Base-by-base conservation (phyloP, 805 yeast genomes). In the Lipomyces orientalis region DNA sequence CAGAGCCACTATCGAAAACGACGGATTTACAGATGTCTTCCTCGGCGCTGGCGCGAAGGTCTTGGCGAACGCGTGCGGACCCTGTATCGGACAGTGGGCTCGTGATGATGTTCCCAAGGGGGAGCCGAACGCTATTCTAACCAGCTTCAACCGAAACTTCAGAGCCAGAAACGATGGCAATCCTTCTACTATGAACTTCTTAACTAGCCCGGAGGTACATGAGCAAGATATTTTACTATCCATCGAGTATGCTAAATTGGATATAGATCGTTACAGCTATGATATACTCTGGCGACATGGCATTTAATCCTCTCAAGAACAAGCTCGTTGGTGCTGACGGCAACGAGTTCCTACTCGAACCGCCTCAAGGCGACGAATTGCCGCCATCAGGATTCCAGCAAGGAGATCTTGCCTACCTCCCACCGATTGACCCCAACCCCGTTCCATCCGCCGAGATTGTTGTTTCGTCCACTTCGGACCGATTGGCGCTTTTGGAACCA, bases 31-130 rank as follows among this genome's bases (percentile, higher is more conserved):
- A 75, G 84, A 89, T 75, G 90, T 95, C 74, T 93, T 94, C 81
- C 88, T 89, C 78, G 92, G 91, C 77, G 90, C 90, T 76, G 98
- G 98, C 75, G 98, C 97, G 79, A 86, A 89, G 69, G 98, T 94
- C 64, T 84, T 94, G 78, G 98, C 98, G 70, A 94, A 94, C 79
- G 98, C 98, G 67, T 94, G 98, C 86, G 98, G 98, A 78, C 98
- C 98, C 79, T 93, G 98, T 87, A 93, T 93, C 79, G 98, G 98
- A 78, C 98, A 94, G 85, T 94, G 98, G 98, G 97, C 93, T 81
- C 90, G 98, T 83, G 90, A 85, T 77, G 93, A 91, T 80, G 87
- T 91, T 80, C 14, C 63, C 39, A 35, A 52, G 86, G 95, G 93
- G 79, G 97, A 91, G 81, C 90, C 91, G 83, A 94, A 94, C 87